Evolutionary conservation across 441 rosid species (phyloP).

Genomic region (Erodium trifolium): DNA sequence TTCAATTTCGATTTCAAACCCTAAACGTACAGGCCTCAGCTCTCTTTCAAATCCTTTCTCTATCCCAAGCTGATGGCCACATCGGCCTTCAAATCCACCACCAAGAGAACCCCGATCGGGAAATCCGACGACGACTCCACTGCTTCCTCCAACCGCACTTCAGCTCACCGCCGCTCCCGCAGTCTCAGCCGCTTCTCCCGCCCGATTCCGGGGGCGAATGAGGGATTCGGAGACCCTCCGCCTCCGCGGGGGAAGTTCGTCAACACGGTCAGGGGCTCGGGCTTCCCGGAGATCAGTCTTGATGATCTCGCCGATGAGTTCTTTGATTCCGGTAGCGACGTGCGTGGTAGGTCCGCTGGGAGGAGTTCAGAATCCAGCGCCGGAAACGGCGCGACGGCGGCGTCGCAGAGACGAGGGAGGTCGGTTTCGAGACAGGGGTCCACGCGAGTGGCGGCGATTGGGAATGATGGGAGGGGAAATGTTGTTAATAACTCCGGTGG

Average conservation of each 20-base stretch:
- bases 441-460: constrained; percentile 1
- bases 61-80: constrained; percentile 49
- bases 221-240: constrained; percentile 34
- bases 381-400: constrained; percentile 20
- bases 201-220: constrained; percentile 26
- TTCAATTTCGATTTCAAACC: too few species aligned
- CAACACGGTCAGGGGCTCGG: constrained; percentile 69
- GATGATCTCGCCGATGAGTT: constrained; percentile 73
- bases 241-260: constrained; percentile 66
- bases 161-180: constrained; percentile 57
- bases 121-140: constrained; percentile 31
- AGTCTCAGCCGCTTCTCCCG: constrained; percentile 86
- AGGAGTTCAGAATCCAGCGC: not conserved
- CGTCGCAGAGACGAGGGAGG: constrained; percentile 62
- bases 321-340: constrained; percentile 36
- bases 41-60: not conserved
- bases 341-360: constrained; percentile 22
- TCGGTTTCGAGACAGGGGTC: constrained; percentile 52
- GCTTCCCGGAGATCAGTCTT: constrained; percentile 68
- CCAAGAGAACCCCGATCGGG: constrained; percentile 39
- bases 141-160: constrained; percentile 34
- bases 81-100: constrained; percentile 61
- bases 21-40: not conserved
- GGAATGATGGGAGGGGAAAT: constrained; percentile 24
- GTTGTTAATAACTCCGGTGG: constrained; percentile 23